phyloP scores from a whole-genome alignment of 176 grass and related monocot species.

The Aechmea fasciata region DNA sequence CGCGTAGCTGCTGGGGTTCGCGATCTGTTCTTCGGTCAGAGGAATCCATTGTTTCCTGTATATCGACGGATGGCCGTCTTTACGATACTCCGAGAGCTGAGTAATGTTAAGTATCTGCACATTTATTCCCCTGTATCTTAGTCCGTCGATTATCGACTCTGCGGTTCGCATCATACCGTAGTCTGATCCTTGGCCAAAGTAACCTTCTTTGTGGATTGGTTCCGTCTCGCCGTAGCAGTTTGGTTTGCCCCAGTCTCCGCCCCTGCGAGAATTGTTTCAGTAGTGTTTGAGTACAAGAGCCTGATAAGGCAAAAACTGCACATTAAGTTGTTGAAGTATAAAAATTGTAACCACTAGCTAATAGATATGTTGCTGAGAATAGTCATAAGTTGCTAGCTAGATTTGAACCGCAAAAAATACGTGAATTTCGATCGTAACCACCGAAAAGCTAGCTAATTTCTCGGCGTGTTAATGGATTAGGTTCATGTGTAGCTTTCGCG shows the following conservation, averaged over 20 bases:
- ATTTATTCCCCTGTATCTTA: slow-evolving; percentile 36
- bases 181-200: slow-evolving; percentile 35
- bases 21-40: slow-evolving; percentile 32
- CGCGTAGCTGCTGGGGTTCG: slow-evolving; percentile 36
- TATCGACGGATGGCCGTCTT: slow-evolving; percentile 57
- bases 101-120: slow-evolving; percentile 71
- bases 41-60: slow-evolving; percentile 32
- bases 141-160: slow-evolving; percentile 9
- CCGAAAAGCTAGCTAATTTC: too few relatives aligned
- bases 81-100: slow-evolving; percentile 52
- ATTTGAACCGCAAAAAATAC: too few relatives aligned
- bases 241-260: slow-evolving; percentile 51
- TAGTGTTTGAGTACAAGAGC: too few relatives aligned
- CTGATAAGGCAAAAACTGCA: too few relatives aligned
- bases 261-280: slow-evolving; percentile 10
- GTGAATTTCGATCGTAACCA: too few relatives aligned
- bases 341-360: too few relatives aligned
- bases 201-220: slow-evolving; percentile 27
- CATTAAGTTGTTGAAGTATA: too few relatives aligned
- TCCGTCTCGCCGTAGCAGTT: slow-evolving; percentile 59
- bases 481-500: too few relatives aligned
- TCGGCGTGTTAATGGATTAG: too few relatives aligned
- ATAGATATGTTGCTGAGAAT: too few relatives aligned
- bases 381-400: too few relatives aligned
- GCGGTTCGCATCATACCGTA: slow-evolving; percentile 49